Base-by-base conservation (phyloP, 352 stramenopile genomes). In the Globisporangium barbulae region DNA sequence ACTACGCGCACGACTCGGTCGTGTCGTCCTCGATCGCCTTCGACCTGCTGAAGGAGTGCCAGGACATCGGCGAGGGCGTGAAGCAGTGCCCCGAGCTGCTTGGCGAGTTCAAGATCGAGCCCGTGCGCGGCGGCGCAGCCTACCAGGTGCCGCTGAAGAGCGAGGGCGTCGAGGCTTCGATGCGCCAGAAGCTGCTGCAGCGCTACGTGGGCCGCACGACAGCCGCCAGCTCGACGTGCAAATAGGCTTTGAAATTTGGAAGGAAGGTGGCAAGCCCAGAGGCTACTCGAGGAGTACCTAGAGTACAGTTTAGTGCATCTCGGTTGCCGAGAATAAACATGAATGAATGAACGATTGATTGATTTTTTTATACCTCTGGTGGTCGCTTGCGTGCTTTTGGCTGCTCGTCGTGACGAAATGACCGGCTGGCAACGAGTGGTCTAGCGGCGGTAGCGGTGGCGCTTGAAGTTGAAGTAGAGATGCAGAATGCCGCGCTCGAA, bases 401-500 rank as follows among this genome's bases (percentile, higher is more conserved):
- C 39, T n/a, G 39, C 4, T 45, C 13, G 39, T 45, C 10, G 8
- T 17, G 39, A 19, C 3, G 13, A n/a, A 28, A 28, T 28, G 45
- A 10, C 30, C 37, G 25, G 48, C 21, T 56, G 19, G 21, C 47
- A 41, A 12, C 35, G 35, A 41, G 12, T 30, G 10, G 42, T 39
- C 37, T 90, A 99, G 64, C 97, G 85, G 59, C 97, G 88, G 76
- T 99, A 99, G 68, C 96, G 96, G 65, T 98, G 89, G 58, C 93
- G 95, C 70, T 99, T 98, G 75, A 99, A 99, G 70, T 99, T 99
- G 76, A 99, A 99, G 74, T 99, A 98, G 35, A 99, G 84, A 53
- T 98, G 96, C 47, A 99, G 77, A 25, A 99, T 95, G 39, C 98
- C 97, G 31, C 97, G 90, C 68, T 99, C 97, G 74, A 99, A 99